Conservation (phyloP, 148 eudicot genomes). For the Limonium bicolor region DNA sequence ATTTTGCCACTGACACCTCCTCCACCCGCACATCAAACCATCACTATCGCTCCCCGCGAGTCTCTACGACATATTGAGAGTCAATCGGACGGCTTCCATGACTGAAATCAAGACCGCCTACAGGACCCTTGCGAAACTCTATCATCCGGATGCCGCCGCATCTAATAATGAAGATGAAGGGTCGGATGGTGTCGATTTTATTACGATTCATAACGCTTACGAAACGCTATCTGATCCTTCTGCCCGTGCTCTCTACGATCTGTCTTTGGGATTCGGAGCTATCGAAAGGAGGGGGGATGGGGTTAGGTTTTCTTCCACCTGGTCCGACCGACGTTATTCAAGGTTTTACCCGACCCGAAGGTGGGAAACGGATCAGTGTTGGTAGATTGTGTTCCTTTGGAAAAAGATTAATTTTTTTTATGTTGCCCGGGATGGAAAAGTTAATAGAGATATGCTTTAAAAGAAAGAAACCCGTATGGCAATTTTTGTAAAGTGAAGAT, state of each 20-base stretch:
- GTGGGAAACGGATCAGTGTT: conserved; percentile 65
- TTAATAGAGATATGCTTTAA: too few species aligned
- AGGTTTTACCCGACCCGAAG: conserved; percentile 30
- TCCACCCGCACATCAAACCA: conserved; percentile 6
- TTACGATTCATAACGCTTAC: conserved; percentile 40
- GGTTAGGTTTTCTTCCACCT: background rate
- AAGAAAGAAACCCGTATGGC: too few species aligned
- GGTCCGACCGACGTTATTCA: conserved; percentile 3
- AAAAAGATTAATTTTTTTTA: too few species aligned
- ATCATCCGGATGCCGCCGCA: conserved; percentile 36
- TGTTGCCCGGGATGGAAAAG: too few species aligned
- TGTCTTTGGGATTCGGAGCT: conserved; percentile 1
- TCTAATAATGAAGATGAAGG: too few species aligned
- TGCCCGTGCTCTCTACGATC: conserved; percentile 26
- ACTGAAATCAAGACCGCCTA: conserved; percentile 49
- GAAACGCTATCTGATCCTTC: conserved; percentile 45
- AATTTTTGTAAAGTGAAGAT: too few species aligned
- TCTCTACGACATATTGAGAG: conserved; percentile 34
- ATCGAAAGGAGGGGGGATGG: conserved; percentile 1
- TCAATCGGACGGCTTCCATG: conserved; percentile 25
- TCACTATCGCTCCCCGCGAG: conserved; percentile 5
- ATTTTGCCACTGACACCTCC: conserved; percentile 11
- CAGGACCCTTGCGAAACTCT: conserved; percentile 38
- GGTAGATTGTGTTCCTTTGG: conserved; percentile 22
- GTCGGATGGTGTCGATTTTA: conserved; percentile 22